Conservation (phyloP, 1,284 basidiomycete genomes). For the Boletellus deceptivus region DNA sequence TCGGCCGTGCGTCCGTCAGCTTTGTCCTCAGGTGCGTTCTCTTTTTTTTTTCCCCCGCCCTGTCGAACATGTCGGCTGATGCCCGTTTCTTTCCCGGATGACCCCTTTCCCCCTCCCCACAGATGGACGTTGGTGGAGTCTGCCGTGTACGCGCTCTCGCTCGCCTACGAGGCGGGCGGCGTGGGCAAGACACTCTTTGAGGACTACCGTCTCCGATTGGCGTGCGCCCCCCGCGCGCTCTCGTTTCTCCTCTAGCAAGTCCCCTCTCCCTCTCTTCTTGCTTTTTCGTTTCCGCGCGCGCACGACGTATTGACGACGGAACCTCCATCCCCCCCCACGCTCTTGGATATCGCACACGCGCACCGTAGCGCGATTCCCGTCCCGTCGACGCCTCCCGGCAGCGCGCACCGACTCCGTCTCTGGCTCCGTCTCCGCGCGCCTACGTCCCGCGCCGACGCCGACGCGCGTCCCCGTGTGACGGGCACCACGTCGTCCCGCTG, state of each 20-base stretch:
- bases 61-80: too few species aligned
- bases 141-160: conserved; percentile 46
- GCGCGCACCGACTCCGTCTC: conserved; percentile 56
- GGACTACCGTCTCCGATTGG: conserved; percentile 42
- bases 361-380: conserved; percentile 48
- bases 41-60: too few species aligned
- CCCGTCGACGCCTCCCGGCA: conserved; percentile 48
- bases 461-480: too few species aligned
- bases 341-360: not conserved
- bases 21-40: conserved; percentile 47
- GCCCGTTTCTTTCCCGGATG: too few species aligned
- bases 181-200: conserved; percentile 51
- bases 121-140: conserved; percentile 44
- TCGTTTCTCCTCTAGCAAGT: conserved; percentile 59
- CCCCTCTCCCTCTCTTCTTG: not conserved
- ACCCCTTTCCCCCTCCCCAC: too few species aligned
- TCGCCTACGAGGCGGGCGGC: conserved; percentile 60
- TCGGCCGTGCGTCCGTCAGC: conserved; percentile 51
- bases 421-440: conserved; percentile 40
- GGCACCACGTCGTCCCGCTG: conserved; percentile 19
- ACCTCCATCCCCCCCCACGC: too few species aligned
- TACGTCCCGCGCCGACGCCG: conserved; percentile 26
- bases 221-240: conserved; percentile 46
- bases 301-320: not conserved
- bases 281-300: not conserved